Base-by-base conservation (phyloP, 2,329 filamentous ascomycete genomes). In the Conoideocrella luteorostrata region DNA sequence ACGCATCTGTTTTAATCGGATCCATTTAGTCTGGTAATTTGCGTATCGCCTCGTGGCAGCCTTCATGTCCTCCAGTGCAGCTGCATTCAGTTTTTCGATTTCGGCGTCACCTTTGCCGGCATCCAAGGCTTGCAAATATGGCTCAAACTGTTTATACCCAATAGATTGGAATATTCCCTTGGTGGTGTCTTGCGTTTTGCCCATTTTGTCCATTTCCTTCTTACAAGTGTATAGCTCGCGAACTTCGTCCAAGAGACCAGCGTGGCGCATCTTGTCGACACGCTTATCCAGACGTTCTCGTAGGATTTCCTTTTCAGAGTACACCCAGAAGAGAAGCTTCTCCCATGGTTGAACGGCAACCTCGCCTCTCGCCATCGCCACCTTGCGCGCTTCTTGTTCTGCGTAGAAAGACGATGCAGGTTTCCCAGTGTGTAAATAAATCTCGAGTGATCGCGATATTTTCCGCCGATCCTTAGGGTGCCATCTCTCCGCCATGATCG, bases 131-230 rank as follows among this genome's bases (percentile, higher is more conserved):
- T 66, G 55, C 20, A 90, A 67, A 56, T 89, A 95, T 0, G 78
- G 73, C 45, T 86, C 76, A 58, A 97, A 85, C 58, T 98, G 88
- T 60, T 94, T 96, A 65, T 89, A 96, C 1, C 93, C 93, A 49
- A 98, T 98, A 1, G 90, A 93, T 42, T 95, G 86, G 89, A 91
- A 98, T 34, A 98, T 94, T 1, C 93, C 94, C 42, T 82, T 80
- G 2, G 78, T 86, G 51, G 80, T 74, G 57, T 97, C 88, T 2
- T 93, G 65, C 0, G 63, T 51, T 2, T 70, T 62, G 0, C 80
- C 83, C 2, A 67, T 56, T 0, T 66, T 58, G 0, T 60, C 50
- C 15, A 57, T 58, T 2, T 55, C 43, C 15, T 52, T 61, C 43
- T 65, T 67, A 38, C 70, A 68, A 2, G 64, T 52, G 47, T 70